A percentile compares a stretch with the other conserved stretches of the same genome.
Conservation (phyloP, 495 filamentous ascomycete genomes). For the Aspergillus olivimuriae region DNA sequence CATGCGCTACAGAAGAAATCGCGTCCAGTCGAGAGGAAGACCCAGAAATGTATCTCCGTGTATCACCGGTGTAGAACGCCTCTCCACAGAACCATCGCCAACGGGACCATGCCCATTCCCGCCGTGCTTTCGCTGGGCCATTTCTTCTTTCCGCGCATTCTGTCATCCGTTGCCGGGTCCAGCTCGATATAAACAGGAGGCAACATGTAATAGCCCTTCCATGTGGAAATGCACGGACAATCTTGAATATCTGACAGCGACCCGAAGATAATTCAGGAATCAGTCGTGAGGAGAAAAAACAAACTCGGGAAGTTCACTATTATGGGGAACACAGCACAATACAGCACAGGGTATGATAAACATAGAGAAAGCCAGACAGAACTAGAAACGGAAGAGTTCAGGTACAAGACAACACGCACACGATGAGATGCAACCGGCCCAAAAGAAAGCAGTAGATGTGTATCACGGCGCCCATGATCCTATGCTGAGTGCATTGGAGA, state of each 20-base stretch:
- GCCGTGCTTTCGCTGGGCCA: too few relatives aligned
- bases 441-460: constrained; percentile 23
- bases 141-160: too few relatives aligned
- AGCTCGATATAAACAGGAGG: not conserved
- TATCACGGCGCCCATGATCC: constrained; percentile 34
- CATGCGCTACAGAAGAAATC: constrained; percentile 7
- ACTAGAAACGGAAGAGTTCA: constrained; percentile 9
- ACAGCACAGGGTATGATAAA: constrained; percentile 10
- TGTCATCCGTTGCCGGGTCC: too few relatives aligned
- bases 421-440: constrained; percentile 34
- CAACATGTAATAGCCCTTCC: not conserved
- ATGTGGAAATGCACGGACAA: constrained; percentile 5
- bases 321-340: constrained; percentile 6
- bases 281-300: not conserved
- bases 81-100: too few relatives aligned
- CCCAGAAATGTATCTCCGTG: constrained; percentile 11
- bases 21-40: constrained; percentile 9
- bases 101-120: too few relatives aligned
- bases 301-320: not conserved
- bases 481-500: constrained; percentile 23
- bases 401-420: constrained; percentile 21
- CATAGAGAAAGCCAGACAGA: not conserved
- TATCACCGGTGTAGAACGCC: constrained; percentile 12
- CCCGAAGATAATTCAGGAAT: constrained; percentile 1
- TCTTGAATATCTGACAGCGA: constrained; percentile 3